phyloP scores from a whole-genome alignment of 768 basidiomycete genomes.

The Candolleomyces aberdarensis region DNA sequence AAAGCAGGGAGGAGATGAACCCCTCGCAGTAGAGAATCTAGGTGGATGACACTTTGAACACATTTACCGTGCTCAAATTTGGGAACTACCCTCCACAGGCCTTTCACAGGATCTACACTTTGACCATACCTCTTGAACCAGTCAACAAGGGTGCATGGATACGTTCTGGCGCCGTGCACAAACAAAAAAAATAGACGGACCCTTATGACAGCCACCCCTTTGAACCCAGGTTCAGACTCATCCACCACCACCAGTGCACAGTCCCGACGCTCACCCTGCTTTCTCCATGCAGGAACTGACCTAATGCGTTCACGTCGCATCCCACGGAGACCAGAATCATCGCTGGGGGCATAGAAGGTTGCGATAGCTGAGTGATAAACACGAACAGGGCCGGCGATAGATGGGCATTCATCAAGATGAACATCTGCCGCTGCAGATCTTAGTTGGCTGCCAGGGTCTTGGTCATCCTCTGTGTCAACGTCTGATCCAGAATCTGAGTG shows the following conservation, averaged over 20 bases:
- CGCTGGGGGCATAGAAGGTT: constrained; percentile 6
- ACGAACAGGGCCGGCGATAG: background rate
- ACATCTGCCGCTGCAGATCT: background rate
- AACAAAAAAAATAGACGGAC: too few species aligned
- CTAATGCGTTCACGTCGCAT: constrained; percentile 8
- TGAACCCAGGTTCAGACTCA: constrained; percentile 18
- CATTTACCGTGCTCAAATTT: too few species aligned
- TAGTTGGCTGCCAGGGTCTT: too few species aligned
- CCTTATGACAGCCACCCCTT: constrained; percentile 16
- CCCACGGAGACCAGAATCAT: background rate
- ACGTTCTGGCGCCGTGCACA: too few species aligned
- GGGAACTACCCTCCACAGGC: too few species aligned
- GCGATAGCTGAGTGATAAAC: background rate
- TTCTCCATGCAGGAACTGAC: constrained; percentile 22
- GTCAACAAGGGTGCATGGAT: too few species aligned
- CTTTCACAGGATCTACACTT: too few species aligned
- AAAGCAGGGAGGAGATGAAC: too few species aligned
- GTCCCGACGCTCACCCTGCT: constrained; percentile 21
- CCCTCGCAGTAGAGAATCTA: too few species aligned
- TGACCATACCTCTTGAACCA: too few species aligned
- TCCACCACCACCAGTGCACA: constrained; percentile 21
- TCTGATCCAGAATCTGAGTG: background rate
- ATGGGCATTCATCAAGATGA: background rate
- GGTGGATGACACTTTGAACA: too few species aligned
- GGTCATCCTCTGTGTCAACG: too few species aligned